Percentiles rank a stretch among this genome's conserved stretches.
These are phyloP conservation scores for Fusarium fracticaudum DNA, from an alignment of 2,329 filamentous ascomycete species.

Conservation along the genomic window DNA sequence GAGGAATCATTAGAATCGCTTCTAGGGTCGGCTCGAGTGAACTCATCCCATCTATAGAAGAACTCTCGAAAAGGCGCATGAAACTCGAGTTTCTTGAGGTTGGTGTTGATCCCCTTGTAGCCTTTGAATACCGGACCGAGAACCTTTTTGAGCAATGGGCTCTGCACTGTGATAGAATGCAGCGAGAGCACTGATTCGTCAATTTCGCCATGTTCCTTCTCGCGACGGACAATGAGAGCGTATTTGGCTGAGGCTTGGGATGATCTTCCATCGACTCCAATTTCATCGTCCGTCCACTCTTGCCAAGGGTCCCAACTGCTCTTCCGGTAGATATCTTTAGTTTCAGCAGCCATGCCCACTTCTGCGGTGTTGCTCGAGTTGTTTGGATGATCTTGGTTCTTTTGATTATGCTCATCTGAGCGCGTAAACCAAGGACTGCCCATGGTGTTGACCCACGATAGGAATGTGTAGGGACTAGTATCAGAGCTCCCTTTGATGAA, in stretches of 20 bases:
- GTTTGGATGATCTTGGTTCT: neutral
- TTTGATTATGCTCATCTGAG: neutral
- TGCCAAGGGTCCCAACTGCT: neutral
- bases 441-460: neutral
- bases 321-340: neutral
- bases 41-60: conserved; percentile 3
- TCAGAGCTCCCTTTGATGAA: neutral
- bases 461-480: accelerated
- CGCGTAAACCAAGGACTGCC: neutral
- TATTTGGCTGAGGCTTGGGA: neutral
- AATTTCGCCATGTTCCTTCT: neutral
- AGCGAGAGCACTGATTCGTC: neutral
- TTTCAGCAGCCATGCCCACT: neutral
- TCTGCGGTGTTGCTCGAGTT: neutral
- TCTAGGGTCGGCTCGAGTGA: neutral
- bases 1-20: accelerated
- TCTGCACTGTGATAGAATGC: conserved; percentile 1
- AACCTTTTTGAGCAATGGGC: neutral
- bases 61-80: conserved; percentile 11
- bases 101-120: conserved; percentile 2
- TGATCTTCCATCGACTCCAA: neutral
- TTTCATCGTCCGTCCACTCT: neutral
- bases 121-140: neutral
- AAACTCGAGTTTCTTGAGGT: conserved; percentile 4
- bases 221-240: neutral